Evolutionary conservation across 805 yeast genomes (phyloP), one percentile per base, ranked within the genome.

Genomic region (Ogataea corticis): DNA sequence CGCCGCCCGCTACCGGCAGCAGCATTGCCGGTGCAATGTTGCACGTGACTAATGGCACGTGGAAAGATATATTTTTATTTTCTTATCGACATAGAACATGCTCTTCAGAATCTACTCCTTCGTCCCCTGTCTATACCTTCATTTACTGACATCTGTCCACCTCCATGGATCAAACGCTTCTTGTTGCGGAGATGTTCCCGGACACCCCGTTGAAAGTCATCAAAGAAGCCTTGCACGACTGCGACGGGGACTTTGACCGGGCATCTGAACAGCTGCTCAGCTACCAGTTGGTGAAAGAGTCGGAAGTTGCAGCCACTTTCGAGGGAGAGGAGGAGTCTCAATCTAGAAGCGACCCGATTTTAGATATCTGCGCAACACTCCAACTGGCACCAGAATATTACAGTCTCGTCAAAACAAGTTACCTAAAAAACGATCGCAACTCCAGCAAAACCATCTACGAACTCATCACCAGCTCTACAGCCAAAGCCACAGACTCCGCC

Each of bases 121-220:
- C n/a, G n/a, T n/a, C n/a, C n/a, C n/a, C n/a, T n/a, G n/a, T n/a
- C n/a, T n/a, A n/a, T n/a, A n/a, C n/a, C n/a, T n/a, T n/a, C n/a
- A n/a, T n/a, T n/a, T n/a, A n/a, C n/a, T n/a, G n/a, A n/a, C n/a
- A n/a, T n/a, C n/a, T n/a, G n/a, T n/a, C n/a, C n/a, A n/a, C n/a
- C n/a, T n/a, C n/a, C 28, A 28, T 28, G 31, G 36, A 29, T 3
- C 43, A 39, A 3, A 47, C 58, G 1, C 28, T 55, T 7, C 10
- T 25, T n/a, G 33, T 60, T 14, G 61, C 62, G 5, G 72, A 69
- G 12, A 69, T 80, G 61, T 79, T 80, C 47, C 83, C 84, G 0
- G 57, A 69, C 13, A 48, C 67, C 2, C 66, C 69, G 2, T 33
- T 57, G 3, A 59, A 52, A 2, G 49, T 51, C 7, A 58, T 80